Conservation (phyloP, 2,329 filamentous ascomycete species). For the Capronia coronata region DNA sequence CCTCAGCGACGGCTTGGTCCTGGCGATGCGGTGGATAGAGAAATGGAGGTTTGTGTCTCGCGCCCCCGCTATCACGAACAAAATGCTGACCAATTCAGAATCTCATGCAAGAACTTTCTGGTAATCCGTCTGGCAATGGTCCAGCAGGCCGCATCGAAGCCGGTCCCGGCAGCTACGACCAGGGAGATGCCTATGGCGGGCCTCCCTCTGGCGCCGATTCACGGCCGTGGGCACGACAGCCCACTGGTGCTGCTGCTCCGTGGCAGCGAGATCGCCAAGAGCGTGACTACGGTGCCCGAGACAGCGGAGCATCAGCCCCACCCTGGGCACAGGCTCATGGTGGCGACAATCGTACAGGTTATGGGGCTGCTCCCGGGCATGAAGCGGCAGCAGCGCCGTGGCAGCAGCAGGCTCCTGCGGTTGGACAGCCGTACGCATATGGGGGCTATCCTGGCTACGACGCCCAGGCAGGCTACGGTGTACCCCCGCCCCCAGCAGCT, state of each 20-base stretch:
- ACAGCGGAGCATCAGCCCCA: conserved; percentile 33
- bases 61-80: neutral
- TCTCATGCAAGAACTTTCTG: conserved; percentile 95
- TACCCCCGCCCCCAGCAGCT: conserved; percentile 42
- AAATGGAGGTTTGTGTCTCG: conserved; percentile 71
- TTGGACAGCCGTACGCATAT: conserved; percentile 52
- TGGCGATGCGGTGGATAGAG: conserved; percentile 81
- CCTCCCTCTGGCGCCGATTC: conserved; percentile 48
- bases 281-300: conserved; percentile 41
- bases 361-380: conserved; percentile 36
- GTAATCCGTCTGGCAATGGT: conserved; percentile 54
- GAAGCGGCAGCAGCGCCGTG: conserved; percentile 49
- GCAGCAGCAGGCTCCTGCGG: conserved; percentile 51
- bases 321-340: conserved; percentile 32
- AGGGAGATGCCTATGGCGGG: conserved; percentile 28
- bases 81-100: conserved; percentile 49
- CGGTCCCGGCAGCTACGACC: conserved; percentile 56
- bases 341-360: conserved; percentile 40
- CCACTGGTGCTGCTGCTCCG: conserved; percentile 52
- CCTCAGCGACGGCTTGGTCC: conserved; percentile 62
- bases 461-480: conserved; percentile 37
- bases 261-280: conserved; percentile 53
- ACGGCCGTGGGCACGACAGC: conserved; percentile 34
- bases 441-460: conserved; percentile 43
- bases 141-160: conserved; percentile 79